Conservation (phyloP, 495 filamentous ascomycete species). For the Aspergillus ostianus region DNA sequence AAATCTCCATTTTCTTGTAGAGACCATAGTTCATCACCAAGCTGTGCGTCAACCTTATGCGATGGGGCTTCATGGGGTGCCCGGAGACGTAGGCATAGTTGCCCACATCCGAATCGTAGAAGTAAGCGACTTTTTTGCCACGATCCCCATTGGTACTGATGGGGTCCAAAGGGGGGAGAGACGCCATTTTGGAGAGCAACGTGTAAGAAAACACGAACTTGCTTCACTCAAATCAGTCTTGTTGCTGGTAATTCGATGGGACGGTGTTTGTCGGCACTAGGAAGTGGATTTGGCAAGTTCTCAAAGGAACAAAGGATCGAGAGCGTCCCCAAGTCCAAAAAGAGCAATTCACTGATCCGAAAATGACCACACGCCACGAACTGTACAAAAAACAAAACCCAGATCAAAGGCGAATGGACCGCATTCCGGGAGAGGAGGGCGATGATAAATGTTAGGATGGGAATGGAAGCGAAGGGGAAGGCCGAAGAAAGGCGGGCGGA, state of each 20-base stretch:
- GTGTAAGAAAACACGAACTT: slow-evolving; percentile 7
- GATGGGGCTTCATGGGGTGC: slow-evolving; percentile 99
- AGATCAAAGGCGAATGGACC: slow-evolving; percentile 12
- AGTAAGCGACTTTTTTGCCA: slow-evolving; percentile 86
- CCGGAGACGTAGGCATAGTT: slow-evolving; percentile 98
- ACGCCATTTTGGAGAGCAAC: slow-evolving; percentile 32
- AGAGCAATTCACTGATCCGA: not conserved
- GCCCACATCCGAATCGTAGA: slow-evolving; percentile 96
- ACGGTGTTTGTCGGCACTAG: slow-evolving; percentile 20
- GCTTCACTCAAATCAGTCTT: slow-evolving; percentile 1
- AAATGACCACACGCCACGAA: not conserved
- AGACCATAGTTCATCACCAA: slow-evolving; percentile 98
- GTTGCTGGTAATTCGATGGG: slow-evolving; percentile 3
- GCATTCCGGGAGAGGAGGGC: slow-evolving; percentile 15
- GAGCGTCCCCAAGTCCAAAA: not conserved
- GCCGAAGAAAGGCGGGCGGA: slow-evolving; percentile 21
- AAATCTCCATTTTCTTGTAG: slow-evolving; percentile 99
- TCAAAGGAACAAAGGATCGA: not conserved
- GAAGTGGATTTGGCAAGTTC: not conserved
- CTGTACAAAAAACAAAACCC: not conserved
- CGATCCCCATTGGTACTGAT: slow-evolving; percentile 48
- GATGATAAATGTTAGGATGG: slow-evolving; percentile 13
- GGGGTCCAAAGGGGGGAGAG: slow-evolving; percentile 54
- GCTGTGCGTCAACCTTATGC: slow-evolving; percentile 93
- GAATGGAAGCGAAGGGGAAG: slow-evolving; percentile 20